Base-by-base conservation (phyloP, 805 yeast genomes). In the Peterozyma toletana region DNA sequence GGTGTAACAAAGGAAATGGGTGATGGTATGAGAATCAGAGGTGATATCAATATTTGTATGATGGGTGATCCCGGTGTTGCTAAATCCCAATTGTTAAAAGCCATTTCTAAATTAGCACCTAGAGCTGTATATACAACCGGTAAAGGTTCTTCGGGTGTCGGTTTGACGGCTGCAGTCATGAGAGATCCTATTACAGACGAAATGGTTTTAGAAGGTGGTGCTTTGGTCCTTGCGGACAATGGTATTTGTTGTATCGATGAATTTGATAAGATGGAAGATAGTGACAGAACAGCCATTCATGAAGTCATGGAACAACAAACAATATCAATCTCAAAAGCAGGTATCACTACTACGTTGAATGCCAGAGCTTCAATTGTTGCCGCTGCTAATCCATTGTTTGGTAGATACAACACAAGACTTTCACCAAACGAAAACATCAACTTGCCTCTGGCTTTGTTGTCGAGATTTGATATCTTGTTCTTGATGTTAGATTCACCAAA, bases 51-150 rank as follows among this genome's bases (percentile, higher is more conserved):
- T 58, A 77, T 93, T 44, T 84, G 97, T 67, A 73, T 93, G 42
- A 91, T 93, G 97, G 99, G 99, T 55, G 99, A 93, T 59, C 99
- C 99, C 36, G 99, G 99, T 72, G 99, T 93, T 43, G 99, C 99
- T 57, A 93, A 93, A 66, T 93, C 98, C 2, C 99, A 93, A 73
- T 70, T 93, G 57, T 71, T 93, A 50, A 93, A 93, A 61, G 84
- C 95, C 31, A 87, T 93, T 51, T 75, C 88, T 47, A 88, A 90
- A 55, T 85, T 93, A 43, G 93, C 98, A 3, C 99, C 99, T 30
- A 76, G 98, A 58, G 95, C 96, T 41, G 95, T 93, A 30, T 93
- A 93, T 63, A 93, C 99, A 9, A 93, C 99, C 1, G 99, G 99
- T 67, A 80, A 95, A 57, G 99, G 99, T 62, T 89, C 97, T 3